Evolutionary conservation across 169 alveolate genomes (phyloP).

Genomic region (Plasmodium sp.): DNA sequence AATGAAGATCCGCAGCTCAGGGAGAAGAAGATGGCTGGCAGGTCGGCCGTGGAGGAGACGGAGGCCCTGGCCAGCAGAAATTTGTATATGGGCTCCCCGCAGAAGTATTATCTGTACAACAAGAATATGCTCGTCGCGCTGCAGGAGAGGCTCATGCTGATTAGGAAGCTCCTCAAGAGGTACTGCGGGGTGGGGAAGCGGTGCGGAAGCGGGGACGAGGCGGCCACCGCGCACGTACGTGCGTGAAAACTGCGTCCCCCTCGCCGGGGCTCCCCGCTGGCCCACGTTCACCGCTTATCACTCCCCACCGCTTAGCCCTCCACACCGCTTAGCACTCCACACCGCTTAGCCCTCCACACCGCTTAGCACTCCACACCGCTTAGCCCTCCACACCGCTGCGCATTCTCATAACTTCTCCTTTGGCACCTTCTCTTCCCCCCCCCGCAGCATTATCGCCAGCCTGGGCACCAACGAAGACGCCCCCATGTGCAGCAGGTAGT

Average conservation of each 20-base stretch:
- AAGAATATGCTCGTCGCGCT: conserved; percentile 18
- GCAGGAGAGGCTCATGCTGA: conserved; percentile 27
- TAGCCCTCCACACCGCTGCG: not conserved
- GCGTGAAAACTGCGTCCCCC: not conserved
- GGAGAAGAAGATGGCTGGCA: not conserved
- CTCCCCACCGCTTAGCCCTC: too few species aligned
- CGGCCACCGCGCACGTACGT: not conserved
- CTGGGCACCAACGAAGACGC: not conserved
- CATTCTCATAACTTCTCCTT: too few species aligned
- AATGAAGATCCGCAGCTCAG: not conserved
- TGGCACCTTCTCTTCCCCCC: not conserved
- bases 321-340: not conserved
- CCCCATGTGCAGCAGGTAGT: not conserved
- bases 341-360: not conserved
- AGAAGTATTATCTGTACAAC: conserved; percentile 7
- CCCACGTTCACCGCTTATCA: not conserved
- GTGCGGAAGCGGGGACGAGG: not conserved
- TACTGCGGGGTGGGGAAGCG: not conserved
- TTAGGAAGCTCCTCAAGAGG: conserved; percentile 62
- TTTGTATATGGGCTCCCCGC: not conserved
- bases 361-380: not conserved
- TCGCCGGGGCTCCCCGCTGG: not conserved
- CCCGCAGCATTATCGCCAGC: conserved; percentile 19
- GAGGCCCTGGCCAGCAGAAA: not conserved
- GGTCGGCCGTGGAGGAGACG: not conserved